Base-by-base conservation (phyloP, 768 basidiomycete genomes). In the Galerina sulciceps region DNA sequence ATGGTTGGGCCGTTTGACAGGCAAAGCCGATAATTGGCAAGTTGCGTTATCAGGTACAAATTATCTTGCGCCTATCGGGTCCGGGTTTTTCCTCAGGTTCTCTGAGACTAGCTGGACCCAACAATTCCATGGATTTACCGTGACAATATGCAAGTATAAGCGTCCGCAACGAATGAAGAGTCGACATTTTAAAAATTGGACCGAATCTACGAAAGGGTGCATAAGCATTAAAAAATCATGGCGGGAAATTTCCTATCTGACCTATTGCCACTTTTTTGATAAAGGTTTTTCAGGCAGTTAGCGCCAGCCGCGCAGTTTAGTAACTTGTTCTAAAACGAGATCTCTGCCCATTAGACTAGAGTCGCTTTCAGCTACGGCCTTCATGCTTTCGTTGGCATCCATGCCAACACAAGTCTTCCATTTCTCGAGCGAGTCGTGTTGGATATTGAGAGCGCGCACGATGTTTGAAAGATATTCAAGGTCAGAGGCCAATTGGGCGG, bases 391-490 rank as follows among this genome's bases (percentile, higher is more conserved):
- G 41, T 78, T 77, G 48, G 90, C 85, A 43, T 85, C 84, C 75
- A 89, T 72, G 37, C 84, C 85, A n/a, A 81, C 79, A 53, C 79
- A 87, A 49, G 84, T 83, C 70, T 83, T 86, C 96, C 96, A 98
- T 67, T 76, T 78, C 62, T 90, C 90, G 44, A 99, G 75, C 37
- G 88, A 89, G 6, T 85, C 84, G 66, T 82, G 89, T 64, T 96
- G 94, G 5, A 96, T 94, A 67, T 96, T 94, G 50, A 99, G 79
- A 23, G 94, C 95, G 46, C 87, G 81, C 35, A 95, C 90, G 46
- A 99, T 95, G 65, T 96, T 97, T 2, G 87, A 85, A 40, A 99
- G 79, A 74, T 98, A 97, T 20, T 87, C 90, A 60, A 99, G 72
- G 75, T 99, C 97, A 3, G 90, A 89, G 2, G 84, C 79, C 17